Evolutionary conservation across 2,329 filamentous ascomycete species (phyloP).

Genomic region (Leptographium galeiforme): DNA sequence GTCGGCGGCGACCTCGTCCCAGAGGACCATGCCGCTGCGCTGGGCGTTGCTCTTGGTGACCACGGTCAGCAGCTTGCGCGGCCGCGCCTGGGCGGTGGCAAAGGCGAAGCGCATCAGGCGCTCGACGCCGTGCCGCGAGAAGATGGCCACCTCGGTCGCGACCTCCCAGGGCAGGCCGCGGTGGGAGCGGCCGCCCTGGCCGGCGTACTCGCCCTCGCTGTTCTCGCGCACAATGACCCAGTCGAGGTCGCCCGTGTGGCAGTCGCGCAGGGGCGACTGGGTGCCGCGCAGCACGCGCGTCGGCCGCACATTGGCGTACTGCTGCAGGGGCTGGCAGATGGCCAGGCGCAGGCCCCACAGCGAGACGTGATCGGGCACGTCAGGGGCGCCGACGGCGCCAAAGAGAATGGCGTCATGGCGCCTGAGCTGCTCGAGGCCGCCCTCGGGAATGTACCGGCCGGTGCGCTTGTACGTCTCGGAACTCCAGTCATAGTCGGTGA

Average conservation of each 20-base stretch:
- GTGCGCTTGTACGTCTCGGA: slow-evolving; percentile 52
- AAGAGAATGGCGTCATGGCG: slow-evolving; percentile 19
- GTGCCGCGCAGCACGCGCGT: slow-evolving; percentile 45
- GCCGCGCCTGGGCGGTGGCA: slow-evolving; percentile 36
- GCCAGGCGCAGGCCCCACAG: slow-evolving; percentile 51
- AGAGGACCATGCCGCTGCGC: slow-evolving; percentile 53
- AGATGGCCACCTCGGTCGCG: slow-evolving; percentile 49
- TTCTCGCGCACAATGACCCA: slow-evolving; percentile 57
- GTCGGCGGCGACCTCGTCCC: slow-evolving; percentile 47
- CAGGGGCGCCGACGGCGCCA: slow-evolving; percentile 18
- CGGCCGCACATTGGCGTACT: slow-evolving; percentile 54
- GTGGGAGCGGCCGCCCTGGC: slow-evolving; percentile 48
- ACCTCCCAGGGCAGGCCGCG: slow-evolving; percentile 41
- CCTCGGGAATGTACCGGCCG: slow-evolving; percentile 51
- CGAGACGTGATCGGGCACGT: slow-evolving; percentile 53
- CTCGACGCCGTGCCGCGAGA: slow-evolving; percentile 46
- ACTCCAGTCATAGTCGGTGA: slow-evolving; percentile 53
- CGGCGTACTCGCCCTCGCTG: slow-evolving; percentile 51
- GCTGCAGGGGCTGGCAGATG: slow-evolving; percentile 49
- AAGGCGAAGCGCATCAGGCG: slow-evolving; percentile 51
- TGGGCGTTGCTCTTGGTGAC: slow-evolving; percentile 56
- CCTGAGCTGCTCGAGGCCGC: slow-evolving; percentile 39
- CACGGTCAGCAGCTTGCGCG: slow-evolving; percentile 44
- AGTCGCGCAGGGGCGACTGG: slow-evolving; percentile 37
- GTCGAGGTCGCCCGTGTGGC: slow-evolving; percentile 39